Percentiles rank a stretch among this genome's conserved stretches.
Conservation (phyloP, 2,329 filamentous ascomycete genomes). For the Chaetomiaceae sp. region DNA sequence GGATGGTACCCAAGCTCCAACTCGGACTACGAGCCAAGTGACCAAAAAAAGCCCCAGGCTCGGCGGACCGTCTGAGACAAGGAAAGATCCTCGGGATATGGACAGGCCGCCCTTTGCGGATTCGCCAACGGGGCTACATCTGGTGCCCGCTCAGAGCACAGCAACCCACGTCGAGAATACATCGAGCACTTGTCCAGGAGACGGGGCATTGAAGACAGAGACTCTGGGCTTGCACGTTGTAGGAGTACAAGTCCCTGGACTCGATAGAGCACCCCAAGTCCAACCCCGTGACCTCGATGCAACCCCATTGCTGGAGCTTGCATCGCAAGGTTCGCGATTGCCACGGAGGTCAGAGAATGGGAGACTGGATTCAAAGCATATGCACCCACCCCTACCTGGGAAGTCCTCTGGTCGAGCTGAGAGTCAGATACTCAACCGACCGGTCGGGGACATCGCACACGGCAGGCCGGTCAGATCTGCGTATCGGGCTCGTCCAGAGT, state of each 20-base stretch:
- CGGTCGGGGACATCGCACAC: neutral
- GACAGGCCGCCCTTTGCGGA: conserved; percentile 1
- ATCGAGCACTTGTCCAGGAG: too few relatives aligned
- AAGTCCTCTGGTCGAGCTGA: neutral
- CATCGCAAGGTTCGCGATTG: too few relatives aligned
- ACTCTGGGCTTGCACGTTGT: too few relatives aligned
- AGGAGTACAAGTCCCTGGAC: too few relatives aligned
- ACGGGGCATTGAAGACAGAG: too few relatives aligned
- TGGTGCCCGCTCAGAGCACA: neutral
- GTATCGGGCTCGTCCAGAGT: conserved; percentile 10
- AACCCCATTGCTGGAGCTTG: too few relatives aligned
- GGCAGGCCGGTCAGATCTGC: neutral
- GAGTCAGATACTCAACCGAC: conserved; percentile 3
- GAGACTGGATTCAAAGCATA: neutral
- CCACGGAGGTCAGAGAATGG: neutral
- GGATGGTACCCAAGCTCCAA: neutral
- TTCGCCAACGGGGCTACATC: neutral
- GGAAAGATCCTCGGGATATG: neutral
- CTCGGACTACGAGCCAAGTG: neutral
- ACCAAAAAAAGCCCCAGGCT: neutral
- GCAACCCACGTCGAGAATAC: neutral
- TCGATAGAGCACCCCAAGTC: too few relatives aligned
- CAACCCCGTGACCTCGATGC: too few relatives aligned
- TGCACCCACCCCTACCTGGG: neutral
- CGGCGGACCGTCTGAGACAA: neutral